Base-by-base conservation (phyloP, 78 protist genomes). In the Bodo saltans region DNA sequence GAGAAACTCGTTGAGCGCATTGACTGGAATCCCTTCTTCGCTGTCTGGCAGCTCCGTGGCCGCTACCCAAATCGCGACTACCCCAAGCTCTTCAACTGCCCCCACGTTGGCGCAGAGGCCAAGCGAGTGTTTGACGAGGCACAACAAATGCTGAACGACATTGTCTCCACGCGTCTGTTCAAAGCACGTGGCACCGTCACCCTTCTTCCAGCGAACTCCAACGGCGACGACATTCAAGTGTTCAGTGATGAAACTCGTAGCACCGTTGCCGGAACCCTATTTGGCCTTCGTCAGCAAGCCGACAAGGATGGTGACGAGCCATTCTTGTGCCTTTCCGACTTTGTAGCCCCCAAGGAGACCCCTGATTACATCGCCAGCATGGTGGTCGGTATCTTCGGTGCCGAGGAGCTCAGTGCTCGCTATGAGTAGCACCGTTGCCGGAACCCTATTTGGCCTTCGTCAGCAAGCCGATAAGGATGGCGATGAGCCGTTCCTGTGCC, bases 11-110 rank as follows among this genome's bases (percentile, higher is more conserved):
- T 95, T 28, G 70, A 53, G 33, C 83, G 79, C 82, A 97, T 97
- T 76, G 99, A 97, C 83, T 97, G 99, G 99, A 96, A 97, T 35
- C 96, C 95, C 42, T 92, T 94, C 93, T 94, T 92, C 72, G 78
- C 74, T 68, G 88, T 90, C 34, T 96, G 94, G 96, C 95, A 93
- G 85, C 72, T 97, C 33, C 94, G 96, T 29, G 99, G 99, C 33
- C 87, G 87, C 74, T 96, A 93, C 86, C 99, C 99, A 33, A 97
- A 94, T 86, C 88, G 99, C 33, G 90, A 92, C 69, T 98, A 97
- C 86, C 99, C 99, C 68, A 90, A 93, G 86, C 90, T 97, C 72
- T 97, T 97, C 89, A 85, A 98, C 76, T 99, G 96, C 72, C 89
- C 53, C 68, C 39, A 87, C 3, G 98, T 94, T 1, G 99, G 99